phyloP scores from a whole-genome alignment of 768 basidiomycete species.

The Suillus weaverae region DNA sequence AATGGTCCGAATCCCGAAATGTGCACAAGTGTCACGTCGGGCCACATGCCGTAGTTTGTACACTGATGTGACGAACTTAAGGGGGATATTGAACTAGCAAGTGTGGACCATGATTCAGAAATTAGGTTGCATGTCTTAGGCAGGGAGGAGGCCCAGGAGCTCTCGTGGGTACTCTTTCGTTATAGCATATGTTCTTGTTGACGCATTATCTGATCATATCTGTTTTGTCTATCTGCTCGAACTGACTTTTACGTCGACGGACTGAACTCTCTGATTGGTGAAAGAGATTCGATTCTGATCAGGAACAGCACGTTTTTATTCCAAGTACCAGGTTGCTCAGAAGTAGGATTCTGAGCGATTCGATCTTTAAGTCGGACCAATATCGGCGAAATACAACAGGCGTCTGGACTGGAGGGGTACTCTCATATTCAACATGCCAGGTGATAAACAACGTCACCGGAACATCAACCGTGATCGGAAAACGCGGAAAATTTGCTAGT shows the following conservation, averaged over 20 bases:
- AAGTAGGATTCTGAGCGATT: no score
- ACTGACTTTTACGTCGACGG: not conserved
- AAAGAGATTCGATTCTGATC: not conserved
- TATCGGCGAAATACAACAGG: conserved; percentile 20
- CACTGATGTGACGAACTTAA: not conserved
- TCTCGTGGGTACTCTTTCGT: conserved; percentile 25
- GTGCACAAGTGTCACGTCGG: conserved; percentile 22
- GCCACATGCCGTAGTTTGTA: no score
- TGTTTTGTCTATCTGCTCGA: not conserved
- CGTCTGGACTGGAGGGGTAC: conserved; percentile 39
- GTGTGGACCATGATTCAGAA: conserved; percentile 32
- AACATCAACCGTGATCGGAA: conserved; percentile 38
- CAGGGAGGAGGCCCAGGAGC: conserved; percentile 15
- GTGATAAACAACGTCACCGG: conserved; percentile 23
- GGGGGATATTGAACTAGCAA: conserved; percentile 37
- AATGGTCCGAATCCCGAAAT: conserved; percentile 37
- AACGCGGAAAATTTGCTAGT: conserved; percentile 29
- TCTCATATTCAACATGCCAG: no score
- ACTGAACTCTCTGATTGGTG: no score
- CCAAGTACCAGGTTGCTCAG: not conserved
- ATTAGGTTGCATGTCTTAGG: conserved; percentile 35
- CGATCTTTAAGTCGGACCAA: conserved; percentile 8
- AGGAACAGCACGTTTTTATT: not conserved
- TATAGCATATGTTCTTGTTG: not conserved
- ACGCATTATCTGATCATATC: not conserved